A percentile compares a stretch with the other conserved stretches of the same genome.
Conservation (phyloP, 257 asterid species). For the Solanum phureja region DNA sequence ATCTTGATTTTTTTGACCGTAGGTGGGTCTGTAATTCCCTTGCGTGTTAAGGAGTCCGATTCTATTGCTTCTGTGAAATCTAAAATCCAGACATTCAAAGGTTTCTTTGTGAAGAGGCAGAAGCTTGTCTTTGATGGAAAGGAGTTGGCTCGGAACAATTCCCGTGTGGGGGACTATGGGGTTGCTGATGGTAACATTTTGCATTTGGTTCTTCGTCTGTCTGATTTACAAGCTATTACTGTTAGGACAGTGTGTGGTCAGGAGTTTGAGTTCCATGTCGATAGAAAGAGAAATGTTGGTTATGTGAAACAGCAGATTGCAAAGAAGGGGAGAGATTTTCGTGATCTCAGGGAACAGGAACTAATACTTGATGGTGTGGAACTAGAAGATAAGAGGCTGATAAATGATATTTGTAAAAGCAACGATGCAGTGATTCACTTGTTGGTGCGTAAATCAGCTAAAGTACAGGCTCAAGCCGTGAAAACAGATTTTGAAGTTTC, state of each 20-base stretch:
- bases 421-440: slow-evolving; percentile 61
- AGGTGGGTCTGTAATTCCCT: slow-evolving; percentile 54
- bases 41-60: slow-evolving; percentile 62
- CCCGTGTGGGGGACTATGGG: slow-evolving; percentile 54
- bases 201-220: slow-evolving; percentile 53
- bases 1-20: slow-evolving; percentile 54
- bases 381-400: slow-evolving; percentile 68
- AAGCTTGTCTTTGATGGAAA: slow-evolving; percentile 68
- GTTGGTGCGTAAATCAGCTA: slow-evolving; percentile 51
- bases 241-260: slow-evolving; percentile 64
- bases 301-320: slow-evolving; percentile 67
- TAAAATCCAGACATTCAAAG: slow-evolving; percentile 44
- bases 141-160: slow-evolving; percentile 58
- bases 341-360: slow-evolving; percentile 45
- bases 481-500: slow-evolving; percentile 55
- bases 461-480: slow-evolving; percentile 34
- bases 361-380: slow-evolving; percentile 54
- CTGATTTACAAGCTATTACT: slow-evolving; percentile 68
- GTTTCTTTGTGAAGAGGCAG: slow-evolving; percentile 61
- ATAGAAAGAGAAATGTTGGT: slow-evolving; percentile 49
- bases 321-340: slow-evolving; percentile 28
- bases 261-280: slow-evolving; percentile 56
- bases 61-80: slow-evolving; percentile 76
- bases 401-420: slow-evolving; percentile 51
- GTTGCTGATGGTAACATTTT: slow-evolving; percentile 53